Conservation (phyloP, 495 filamentous ascomycete genomes). For the Daldinia loculata region DNA sequence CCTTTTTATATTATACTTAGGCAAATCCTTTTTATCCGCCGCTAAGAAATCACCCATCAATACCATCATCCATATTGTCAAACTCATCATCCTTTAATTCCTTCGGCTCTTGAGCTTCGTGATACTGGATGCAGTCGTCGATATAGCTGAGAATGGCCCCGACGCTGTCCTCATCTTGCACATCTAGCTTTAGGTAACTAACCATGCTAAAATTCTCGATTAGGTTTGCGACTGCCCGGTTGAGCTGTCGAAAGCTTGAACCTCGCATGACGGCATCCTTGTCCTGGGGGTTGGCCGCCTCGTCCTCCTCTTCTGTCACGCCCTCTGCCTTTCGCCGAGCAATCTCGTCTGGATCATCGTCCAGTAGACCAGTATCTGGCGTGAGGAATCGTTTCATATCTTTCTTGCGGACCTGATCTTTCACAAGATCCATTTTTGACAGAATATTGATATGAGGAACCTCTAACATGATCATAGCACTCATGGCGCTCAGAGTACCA, state of each 20-base stretch:
- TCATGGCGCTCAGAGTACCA: slow-evolving; percentile 94
- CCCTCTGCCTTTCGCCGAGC: slow-evolving; percentile 52
- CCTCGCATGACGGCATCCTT: slow-evolving; percentile 78
- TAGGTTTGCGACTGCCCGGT: slow-evolving; percentile 83
- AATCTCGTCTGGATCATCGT: slow-evolving; percentile 70
- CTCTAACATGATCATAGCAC: slow-evolving; percentile 97
- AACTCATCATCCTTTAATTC: slow-evolving; percentile 82
- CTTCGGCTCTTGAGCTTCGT: slow-evolving; percentile 93
- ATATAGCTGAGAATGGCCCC: slow-evolving; percentile 92
- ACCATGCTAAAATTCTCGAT: slow-evolving; percentile 99
- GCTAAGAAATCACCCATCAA: not conserved
- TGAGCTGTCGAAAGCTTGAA: slow-evolving; percentile 77
- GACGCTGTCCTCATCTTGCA: slow-evolving; percentile 93
- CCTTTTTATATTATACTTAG: not conserved
- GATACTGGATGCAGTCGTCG: slow-evolving; percentile 94
- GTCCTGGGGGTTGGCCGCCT: slow-evolving; percentile 63
- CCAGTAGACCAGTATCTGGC: slow-evolving; percentile 78
- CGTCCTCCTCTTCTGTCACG: slow-evolving; percentile 48
- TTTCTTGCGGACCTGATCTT: slow-evolving; percentile 78
- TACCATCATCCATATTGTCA: slow-evolving; percentile 55
- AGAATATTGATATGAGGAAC: slow-evolving; percentile 90
- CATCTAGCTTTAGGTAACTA: slow-evolving; percentile 88
- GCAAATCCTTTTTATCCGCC: not conserved
- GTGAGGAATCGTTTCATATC: slow-evolving; percentile 88
- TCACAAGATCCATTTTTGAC: slow-evolving; percentile 96